Percentiles rank a stretch among this genome's conserved stretches.
These are phyloP conservation scores for Smittium mucronatum DNA, from an alignment of 371 early-diverging fungal genomes.

Conservation along the genomic window DNA sequence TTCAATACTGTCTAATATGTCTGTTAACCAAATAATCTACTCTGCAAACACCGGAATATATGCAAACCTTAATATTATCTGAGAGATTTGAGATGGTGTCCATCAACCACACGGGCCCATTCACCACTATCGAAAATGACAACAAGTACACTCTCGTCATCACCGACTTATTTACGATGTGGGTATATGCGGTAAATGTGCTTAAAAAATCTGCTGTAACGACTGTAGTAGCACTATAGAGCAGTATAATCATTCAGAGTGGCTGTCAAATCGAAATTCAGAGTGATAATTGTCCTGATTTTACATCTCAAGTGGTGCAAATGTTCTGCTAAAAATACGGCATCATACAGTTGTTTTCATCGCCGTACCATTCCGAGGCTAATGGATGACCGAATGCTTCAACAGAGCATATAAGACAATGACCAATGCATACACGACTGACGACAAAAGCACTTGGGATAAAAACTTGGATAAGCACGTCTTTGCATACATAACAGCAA, in stretches of 20 bases:
- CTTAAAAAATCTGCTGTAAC: neutral
- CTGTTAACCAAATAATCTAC: neutral
- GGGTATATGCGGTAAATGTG: neutral
- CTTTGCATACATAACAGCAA: neutral
- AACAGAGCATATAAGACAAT: neutral
- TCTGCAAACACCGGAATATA: neutral
- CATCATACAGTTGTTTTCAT: neutral
- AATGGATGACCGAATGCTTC: conserved; percentile 1
- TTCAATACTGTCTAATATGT: neutral
- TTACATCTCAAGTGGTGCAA: neutral
- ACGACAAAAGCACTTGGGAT: neutral
- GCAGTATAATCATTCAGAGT: neutral
- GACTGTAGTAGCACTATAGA: neutral
- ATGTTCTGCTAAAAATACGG: neutral
- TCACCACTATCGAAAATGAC: neutral
- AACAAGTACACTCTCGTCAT: neutral
- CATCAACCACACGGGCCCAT: neutral
- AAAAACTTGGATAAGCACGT: neutral
- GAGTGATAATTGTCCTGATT: neutral
- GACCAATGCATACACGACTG: neutral
- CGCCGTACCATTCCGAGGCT: neutral
- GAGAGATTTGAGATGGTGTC: neutral
- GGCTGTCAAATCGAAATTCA: neutral
- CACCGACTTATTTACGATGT: neutral
- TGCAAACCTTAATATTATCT: neutral